Base-by-base conservation (phyloP, 2,329 filamentous ascomycete species). In the Ceratocystis eucalypticola region DNA sequence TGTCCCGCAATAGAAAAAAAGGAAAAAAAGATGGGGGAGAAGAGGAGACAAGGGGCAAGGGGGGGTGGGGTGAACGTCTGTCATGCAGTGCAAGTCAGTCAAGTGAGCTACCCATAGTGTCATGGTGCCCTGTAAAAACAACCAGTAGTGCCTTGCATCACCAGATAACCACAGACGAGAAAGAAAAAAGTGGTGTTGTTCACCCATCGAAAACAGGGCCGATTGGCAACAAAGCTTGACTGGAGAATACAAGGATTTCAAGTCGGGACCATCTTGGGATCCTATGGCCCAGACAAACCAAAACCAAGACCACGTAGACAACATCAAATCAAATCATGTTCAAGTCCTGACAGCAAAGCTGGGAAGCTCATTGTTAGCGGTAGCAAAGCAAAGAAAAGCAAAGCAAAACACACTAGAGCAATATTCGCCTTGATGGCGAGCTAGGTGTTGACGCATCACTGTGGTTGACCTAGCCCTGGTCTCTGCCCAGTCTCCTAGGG, bases 191-290 rank as follows among this genome's bases (percentile, higher is more conserved):
- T 48, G 46, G 46, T 48, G 46, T 48, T 48, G 46, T 48, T 48
- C 17, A 48, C 46, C 17, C 17, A 48, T 22, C 17, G 17, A 48
- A 55, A 55, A 55, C 50, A 55, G 50, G 50, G 50, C 50, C 50
- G 50, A 55, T 55, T 55, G 50, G 37, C 50, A 55, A 55, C 50
- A 55, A 55, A 55, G 50, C 50, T 55, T 55, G 20, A 55, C 50
- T 55, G 50, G 50, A 55, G 50, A 55, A 22, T 25, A 30, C 50
- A 55, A 55, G 50, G 50, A 55, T 55, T 10, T 15, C 50, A 55
- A 22, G 50, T 25, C 20, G 50, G 50, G 50, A 10, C 50, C 25
- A 55, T 55, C 15, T 15, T 55, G 50, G 50, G 50, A 25, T 55
- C 46, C 46, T n/a, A 48, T 48, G 10, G 20, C 46, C 17, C 46